Evolutionary conservation across 352 stramenopile species (phyloP), one percentile per base, ranked within the genome.

Genomic region (Phytophthora agathidicida): DNA sequence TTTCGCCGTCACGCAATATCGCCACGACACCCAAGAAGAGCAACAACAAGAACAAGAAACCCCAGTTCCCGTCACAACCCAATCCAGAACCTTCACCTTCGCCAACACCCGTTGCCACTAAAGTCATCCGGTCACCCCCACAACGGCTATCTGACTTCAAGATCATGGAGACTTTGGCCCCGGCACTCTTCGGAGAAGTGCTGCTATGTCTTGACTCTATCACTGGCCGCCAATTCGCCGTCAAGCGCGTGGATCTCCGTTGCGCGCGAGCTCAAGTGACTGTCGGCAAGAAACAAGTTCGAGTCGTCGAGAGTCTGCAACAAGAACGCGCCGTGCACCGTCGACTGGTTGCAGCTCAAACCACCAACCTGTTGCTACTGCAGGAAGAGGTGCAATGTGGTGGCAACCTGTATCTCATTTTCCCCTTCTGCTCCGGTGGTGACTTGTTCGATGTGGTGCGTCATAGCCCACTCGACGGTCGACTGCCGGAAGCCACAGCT

Each of bases 181-280:
- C 78, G 2, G 78, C 78, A 28, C 65, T 88, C 8, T 88, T 82
- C 47, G 78, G 78, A 28, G 71, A 88, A 46, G 77, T 88, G 48
- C 42, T 82, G 19, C 55, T 88, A 37, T 86, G 74, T 47, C 57
- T 56, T 8, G 78, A 88, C 57, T n/a, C 44, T 27, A 62, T 43
- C 13, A 71, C 57, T 11, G 56, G 69, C 13, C 62, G 79, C 50
- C 60, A 81, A 39, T 36, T 83, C 27, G 78, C 77, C 8, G 74
- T 85, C 49, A 82, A 88, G 51, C 73, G 73, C 33, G 71, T 86
- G 31, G 64, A 83, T 22, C 54, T 81, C 24, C 44, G 56, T 24
- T 71, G 55, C 35, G 73, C 71, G 19, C 52, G 60, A 3, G 63
- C 55, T 4, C 66, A 80, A 48, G 57, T 69, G 48, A 86, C 78